Conservation (phyloP, 805 yeast species). For the Candida oleophila region DNA sequence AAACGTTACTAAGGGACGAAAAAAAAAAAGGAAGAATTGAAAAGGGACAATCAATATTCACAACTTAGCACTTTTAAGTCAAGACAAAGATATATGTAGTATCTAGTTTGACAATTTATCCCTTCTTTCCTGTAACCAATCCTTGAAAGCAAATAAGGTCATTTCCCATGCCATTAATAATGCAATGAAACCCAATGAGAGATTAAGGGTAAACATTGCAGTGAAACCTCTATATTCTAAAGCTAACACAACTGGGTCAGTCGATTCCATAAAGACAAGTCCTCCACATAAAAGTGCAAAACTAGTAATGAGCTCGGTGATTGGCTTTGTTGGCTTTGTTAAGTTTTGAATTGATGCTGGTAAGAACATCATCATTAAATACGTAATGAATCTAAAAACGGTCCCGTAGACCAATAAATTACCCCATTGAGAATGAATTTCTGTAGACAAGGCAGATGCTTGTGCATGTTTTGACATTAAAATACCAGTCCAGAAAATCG, state of each 20-base stretch:
- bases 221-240: slow-evolving; percentile 81
- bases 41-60: no score
- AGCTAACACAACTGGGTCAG: slow-evolving; percentile 80
- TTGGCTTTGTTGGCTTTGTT: slow-evolving; percentile 54
- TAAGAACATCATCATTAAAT: slow-evolving; percentile 49
- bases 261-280: slow-evolving; percentile 85
- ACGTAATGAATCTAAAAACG: slow-evolving; percentile 67
- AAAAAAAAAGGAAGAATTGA: background rate
- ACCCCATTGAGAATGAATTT: slow-evolving; percentile 93
- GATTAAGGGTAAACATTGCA: slow-evolving; percentile 86
- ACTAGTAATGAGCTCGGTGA: slow-evolving; percentile 79
- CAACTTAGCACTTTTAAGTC: no score
- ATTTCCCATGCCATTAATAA: slow-evolving; percentile 88
- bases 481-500: slow-evolving; percentile 94
- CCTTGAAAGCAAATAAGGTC: slow-evolving; percentile 62
- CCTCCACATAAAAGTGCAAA: slow-evolving; percentile 89
- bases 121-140: slow-evolving; percentile 34
- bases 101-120: background rate
- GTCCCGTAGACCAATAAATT: slow-evolving; percentile 79
- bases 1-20: background rate
- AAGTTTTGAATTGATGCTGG: slow-evolving; percentile 31
- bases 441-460: slow-evolving; percentile 73
- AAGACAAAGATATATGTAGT: no score
- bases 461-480: slow-evolving; percentile 95
- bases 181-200: slow-evolving; percentile 75